Conservation (phyloP, 257 asterid genomes). For the Scutellaria galericulata region DNA sequence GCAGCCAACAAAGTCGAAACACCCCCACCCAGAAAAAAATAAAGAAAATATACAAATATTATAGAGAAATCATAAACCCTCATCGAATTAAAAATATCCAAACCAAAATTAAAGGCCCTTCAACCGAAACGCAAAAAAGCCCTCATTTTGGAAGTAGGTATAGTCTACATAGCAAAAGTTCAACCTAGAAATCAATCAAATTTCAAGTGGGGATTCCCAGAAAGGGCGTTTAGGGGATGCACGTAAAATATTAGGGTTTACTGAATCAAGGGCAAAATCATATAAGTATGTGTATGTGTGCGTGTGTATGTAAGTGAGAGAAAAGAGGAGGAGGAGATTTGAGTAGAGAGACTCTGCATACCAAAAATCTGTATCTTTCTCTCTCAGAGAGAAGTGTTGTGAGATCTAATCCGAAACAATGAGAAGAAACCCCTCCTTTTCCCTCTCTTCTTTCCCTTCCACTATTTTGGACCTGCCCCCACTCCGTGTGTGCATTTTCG, state of each 20-base stretch:
- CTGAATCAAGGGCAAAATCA: conserved; percentile 29
- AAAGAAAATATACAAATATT: not conserved
- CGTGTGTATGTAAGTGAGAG: conserved; percentile 28
- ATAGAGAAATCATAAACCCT: conserved; percentile 27
- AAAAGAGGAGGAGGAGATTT: conserved; percentile 47
- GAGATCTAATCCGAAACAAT: conserved; percentile 46
- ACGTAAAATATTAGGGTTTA: conserved; percentile 24
- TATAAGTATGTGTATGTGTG: conserved; percentile 24
- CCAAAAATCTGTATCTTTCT: conserved; percentile 40
- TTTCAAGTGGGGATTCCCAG: conserved; percentile 16
- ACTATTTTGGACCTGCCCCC: too few relatives aligned
- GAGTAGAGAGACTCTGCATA: conserved; percentile 52
- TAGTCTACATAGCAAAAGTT: conserved; percentile 27
- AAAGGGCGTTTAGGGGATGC: conserved; percentile 28
- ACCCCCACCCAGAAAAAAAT: not conserved
- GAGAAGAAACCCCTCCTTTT: conserved; percentile 16
- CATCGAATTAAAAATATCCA: conserved; percentile 15
- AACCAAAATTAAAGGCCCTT: conserved; percentile 25
- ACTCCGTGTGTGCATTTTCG: too few relatives aligned
- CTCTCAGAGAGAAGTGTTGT: conserved; percentile 37
- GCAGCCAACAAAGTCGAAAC: conserved; percentile 26
- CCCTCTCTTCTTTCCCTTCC: conserved; percentile 14
- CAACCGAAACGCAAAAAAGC: conserved; percentile 33
- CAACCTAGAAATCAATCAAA: conserved; percentile 29
- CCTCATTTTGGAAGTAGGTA: conserved; percentile 32